Evolutionary conservation across 106 monocot species (phyloP), one percentile per base, ranked within the genome.

Genomic region (Acanthochlamys bracteata): DNA sequence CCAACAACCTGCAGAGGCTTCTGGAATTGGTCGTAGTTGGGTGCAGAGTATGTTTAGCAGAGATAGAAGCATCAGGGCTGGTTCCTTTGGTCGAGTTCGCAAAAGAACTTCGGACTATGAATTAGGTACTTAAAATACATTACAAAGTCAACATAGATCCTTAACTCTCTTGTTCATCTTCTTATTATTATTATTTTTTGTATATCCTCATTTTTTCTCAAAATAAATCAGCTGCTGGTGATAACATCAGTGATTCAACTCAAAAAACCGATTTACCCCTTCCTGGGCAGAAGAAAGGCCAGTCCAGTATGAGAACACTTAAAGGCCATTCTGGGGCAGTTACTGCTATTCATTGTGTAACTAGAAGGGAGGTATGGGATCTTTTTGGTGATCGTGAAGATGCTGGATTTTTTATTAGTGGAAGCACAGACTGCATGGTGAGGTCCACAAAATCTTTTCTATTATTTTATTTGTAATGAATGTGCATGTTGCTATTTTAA

Each of bases 321-420:
- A 98, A 80, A 69, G 92, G 88, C 23, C 98, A 98, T 77, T 52
- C 85, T 16, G 92, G 98, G 70, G 80, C 98, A 55, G 43, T 98
- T 63, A 92, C 98, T 66, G 92, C 98, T 75, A 73, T 98, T 60
- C 98, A 98, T 63, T 98, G 98, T 79, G 92, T 96, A 57, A 80
- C 96, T 69, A 82, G 80, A 82, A 96, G 83, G 59, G 96, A 96
- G 74, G 96, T 96, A n/a, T 96, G 96, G 96, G 96, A 96, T 60
- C 96, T 96, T 72, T 80, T 91, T 78, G 98, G 98, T 69, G 98
- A 98, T 60, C 98, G 92, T 79, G 98, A 98, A 60, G 98, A 98
- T 83, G 98, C 98, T 59, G 98, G 98, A 15, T 77, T 92, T 78
- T 98, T 98, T 68, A 92, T 98, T 58, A 92, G 98, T 63, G 98